A percentile compares a stretch with the other conserved stretches of the same genome.
phyloP scores from a whole-genome alignment of 441 rosid genomes.

The Populus tomentosa region DNA sequence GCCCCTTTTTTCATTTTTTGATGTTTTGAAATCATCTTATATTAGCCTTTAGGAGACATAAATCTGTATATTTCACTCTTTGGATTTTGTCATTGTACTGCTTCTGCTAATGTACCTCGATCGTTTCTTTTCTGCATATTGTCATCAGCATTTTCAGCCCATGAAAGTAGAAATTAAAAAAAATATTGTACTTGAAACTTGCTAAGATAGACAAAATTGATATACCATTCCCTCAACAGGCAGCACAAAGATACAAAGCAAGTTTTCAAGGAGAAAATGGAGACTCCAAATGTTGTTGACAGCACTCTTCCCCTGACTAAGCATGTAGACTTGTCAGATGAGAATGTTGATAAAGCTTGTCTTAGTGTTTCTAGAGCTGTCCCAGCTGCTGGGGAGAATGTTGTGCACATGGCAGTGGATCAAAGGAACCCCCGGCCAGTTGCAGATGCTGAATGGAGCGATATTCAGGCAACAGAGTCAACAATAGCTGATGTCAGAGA shows the following conservation, averaged over 20 bases:
- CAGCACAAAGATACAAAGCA: conserved; percentile 76
- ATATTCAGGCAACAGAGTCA: conserved; percentile 85
- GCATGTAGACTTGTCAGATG: conserved; percentile 62
- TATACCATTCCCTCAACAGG: conserved; percentile 31
- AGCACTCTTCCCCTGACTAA: conserved; percentile 52
- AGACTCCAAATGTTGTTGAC: conserved; percentile 39
- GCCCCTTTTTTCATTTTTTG: background rate
- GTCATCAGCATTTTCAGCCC: no score
- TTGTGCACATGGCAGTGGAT: conserved; percentile 54
- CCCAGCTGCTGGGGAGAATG: conserved; percentile 49
- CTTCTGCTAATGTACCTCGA: background rate
- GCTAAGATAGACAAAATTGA: background rate
- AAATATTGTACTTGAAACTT: background rate
- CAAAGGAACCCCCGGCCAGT: conserved; percentile 45
- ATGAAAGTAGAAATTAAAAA: background rate
- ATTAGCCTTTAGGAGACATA: background rate
- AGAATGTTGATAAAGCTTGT: conserved; percentile 87
- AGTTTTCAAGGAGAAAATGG: conserved; percentile 64
- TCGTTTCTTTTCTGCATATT: no score
- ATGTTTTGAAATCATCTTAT: background rate
- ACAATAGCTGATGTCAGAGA: conserved; percentile 80
- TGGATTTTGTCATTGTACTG: background rate
- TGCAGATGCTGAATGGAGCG: conserved; percentile 73
- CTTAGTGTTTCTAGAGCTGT: conserved; percentile 59
- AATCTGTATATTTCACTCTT: background rate